phyloP scores from a whole-genome alignment of 192 early-diverging fungal genomes.

The Linnemannia exigua region DNA sequence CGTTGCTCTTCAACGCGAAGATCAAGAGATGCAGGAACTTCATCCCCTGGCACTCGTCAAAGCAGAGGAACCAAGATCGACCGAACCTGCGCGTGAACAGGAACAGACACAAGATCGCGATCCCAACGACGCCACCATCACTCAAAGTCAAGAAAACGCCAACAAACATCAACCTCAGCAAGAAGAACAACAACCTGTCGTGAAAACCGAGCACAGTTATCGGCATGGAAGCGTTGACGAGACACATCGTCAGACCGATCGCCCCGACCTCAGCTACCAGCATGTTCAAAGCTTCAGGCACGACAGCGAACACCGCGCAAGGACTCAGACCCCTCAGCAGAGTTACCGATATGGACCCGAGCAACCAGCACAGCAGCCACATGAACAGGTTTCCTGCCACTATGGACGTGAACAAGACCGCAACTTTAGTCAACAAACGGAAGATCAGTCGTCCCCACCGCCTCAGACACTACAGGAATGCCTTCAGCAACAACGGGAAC shows the following conservation, averaged over 20 bases:
- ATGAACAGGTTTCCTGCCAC: not conserved
- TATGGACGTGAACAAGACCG: constrained; percentile 6
- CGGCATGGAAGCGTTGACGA: not conserved
- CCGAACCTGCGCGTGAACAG: not conserved
- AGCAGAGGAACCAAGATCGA: not conserved
- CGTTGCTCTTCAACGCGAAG: not conserved
- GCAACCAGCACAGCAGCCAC: not conserved
- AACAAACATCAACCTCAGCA: not conserved
- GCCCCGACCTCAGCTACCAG: constrained; percentile 1
- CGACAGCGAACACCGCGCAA: not conserved
- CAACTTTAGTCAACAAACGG: not conserved
- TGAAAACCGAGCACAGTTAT: not conserved
- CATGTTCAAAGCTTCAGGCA: not conserved
- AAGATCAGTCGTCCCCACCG: not conserved
- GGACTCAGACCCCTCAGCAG: not conserved
- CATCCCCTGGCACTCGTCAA: not conserved
- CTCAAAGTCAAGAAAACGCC: not conserved
- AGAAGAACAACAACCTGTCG: not conserved
- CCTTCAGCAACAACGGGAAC: not conserved
- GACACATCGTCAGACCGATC: not conserved
- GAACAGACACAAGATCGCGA: not conserved
- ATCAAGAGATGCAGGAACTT: not conserved
- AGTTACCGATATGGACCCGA: not conserved
- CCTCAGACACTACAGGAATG: no score
- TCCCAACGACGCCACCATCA: not conserved